phyloP scores from a whole-genome alignment of 139 green algal species.

The Pleodorina starrii region DNA sequence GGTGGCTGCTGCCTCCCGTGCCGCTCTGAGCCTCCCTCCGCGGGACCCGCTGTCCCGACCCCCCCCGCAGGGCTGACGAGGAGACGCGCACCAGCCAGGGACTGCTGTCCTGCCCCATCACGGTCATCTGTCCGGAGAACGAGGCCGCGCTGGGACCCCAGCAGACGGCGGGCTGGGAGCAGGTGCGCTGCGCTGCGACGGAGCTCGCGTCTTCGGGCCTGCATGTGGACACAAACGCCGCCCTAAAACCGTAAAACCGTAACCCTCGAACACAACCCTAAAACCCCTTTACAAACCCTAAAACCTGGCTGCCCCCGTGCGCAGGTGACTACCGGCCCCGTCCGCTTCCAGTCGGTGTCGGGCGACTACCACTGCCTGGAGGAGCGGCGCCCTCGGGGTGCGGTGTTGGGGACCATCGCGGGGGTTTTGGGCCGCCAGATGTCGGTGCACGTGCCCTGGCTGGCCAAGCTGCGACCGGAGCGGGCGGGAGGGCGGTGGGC shows the following conservation, averaged over 20 bases:
- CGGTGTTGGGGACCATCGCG: not conserved
- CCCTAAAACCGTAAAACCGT: too few relatives aligned
- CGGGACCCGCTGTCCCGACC: too few relatives aligned
- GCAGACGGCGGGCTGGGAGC: conserved; percentile 16
- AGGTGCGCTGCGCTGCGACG: too few relatives aligned
- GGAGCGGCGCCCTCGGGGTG: not conserved
- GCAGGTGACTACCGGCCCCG: conserved; percentile 23
- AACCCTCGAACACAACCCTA: too few relatives aligned
- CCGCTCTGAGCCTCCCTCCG: too few relatives aligned
- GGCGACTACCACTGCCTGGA: conserved; percentile 31
- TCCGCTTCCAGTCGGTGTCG: not conserved
- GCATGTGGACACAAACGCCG: too few relatives aligned
- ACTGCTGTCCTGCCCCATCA: conserved; percentile 35
- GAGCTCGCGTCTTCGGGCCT: too few relatives aligned
- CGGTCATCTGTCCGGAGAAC: conserved; percentile 4
- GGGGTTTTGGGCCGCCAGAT: not conserved
- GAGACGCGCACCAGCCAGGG: not conserved
- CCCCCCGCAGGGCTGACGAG: conserved; percentile 40
- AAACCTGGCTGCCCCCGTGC: too few relatives aligned
- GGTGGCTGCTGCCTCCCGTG: too few relatives aligned
- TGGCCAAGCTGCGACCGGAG: conserved; percentile 7
- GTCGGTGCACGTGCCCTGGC: conserved; percentile 16
- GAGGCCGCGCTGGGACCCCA: not conserved
- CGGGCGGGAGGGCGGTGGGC: conserved; percentile 2
- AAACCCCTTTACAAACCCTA: too few relatives aligned